Evolutionary conservation across 1,284 basidiomycete genomes (phyloP), one percentile per base, ranked within the genome.

Genomic region (Melampsora larici-populina): DNA sequence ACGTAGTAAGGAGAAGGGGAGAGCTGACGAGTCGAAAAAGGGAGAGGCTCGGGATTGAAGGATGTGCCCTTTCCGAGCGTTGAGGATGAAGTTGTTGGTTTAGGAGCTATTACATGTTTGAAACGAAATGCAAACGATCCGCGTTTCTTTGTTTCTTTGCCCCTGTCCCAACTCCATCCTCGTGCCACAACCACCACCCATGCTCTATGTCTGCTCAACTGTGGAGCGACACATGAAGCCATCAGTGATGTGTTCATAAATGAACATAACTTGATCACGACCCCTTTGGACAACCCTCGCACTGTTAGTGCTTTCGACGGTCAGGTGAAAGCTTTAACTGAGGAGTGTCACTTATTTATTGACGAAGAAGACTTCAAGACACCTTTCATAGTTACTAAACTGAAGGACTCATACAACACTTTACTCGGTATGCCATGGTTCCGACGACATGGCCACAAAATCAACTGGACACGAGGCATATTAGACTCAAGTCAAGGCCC

Each of bases 401-500:
- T 68, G 15, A 68, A 66, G 33, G 64, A 66, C 33, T 66, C 64
- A 26, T 66, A 66, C 64, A 36, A 66, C 21, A 5, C n/a, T n/a
- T 26, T 66, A 29, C 64, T 66, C 5, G 64, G 64, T 21, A 66
- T 66, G 64, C 64, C 64, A n/a, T 66, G 64, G 60, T 24, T 63
- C 60, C 60, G 60, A 24, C 21, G 24, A 24, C 60, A 63, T 63
- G 60, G 60, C 9, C 11, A 26, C 60, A 15, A 24, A 9, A 63
- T 63, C 29, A 24, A 63, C 29, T 63, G 60, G 65, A 64, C 62
- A 33, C 7, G 40, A 6, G 8, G 40, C 15, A 29, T 33, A 13
- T 13, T 64, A 29, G 21, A 21, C 29, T 33, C 3, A 13, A 64
- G 29, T 36, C 62, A n/a, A n/a, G n/a, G n/a, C n/a, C n/a, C n/a